phyloP scores from a whole-genome alignment of 345 rosid species.

The Eutrema heterophyllum region DNA sequence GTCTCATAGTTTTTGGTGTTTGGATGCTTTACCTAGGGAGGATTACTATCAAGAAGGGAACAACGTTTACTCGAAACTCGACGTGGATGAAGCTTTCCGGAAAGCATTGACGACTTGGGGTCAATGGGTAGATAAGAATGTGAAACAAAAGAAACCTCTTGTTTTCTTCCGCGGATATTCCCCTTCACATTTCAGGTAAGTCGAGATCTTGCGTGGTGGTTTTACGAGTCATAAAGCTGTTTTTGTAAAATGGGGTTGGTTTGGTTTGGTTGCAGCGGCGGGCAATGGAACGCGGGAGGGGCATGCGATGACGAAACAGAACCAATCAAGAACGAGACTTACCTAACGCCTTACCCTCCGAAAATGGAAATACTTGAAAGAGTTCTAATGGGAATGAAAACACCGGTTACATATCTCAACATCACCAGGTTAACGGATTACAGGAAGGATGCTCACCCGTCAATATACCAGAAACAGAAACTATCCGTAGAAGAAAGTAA shows the following conservation, averaged over 20 bases:
- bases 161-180: conserved; percentile 95
- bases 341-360: conserved; percentile 56
- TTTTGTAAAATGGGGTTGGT: background rate
- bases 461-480: conserved; percentile 64
- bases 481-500: conserved; percentile 42
- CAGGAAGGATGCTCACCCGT: conserved; percentile 93
- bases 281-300: conserved; percentile 99
- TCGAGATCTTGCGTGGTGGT: background rate
- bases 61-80: conserved; percentile 64
- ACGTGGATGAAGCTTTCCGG: conserved; percentile 85
- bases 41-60: conserved; percentile 95
- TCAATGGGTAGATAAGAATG: conserved; percentile 81
- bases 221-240: background rate
- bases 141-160: conserved; percentile 56
- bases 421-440: conserved; percentile 80
- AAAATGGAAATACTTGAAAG: conserved; percentile 81
- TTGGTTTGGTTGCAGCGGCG: conserved; percentile 54
- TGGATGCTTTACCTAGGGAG: conserved; percentile 45
- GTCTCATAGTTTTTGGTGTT: background rate
- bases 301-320: conserved; percentile 78
- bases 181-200: conserved; percentile 87
- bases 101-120: conserved; percentile 90
- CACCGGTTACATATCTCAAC: conserved; percentile 72
- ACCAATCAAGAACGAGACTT: conserved; percentile 77
- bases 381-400: conserved; percentile 72